Evolutionary conservation across 2,329 filamentous ascomycete species (phyloP).

Genomic region (Pseudogymnoascus pannorum): DNA sequence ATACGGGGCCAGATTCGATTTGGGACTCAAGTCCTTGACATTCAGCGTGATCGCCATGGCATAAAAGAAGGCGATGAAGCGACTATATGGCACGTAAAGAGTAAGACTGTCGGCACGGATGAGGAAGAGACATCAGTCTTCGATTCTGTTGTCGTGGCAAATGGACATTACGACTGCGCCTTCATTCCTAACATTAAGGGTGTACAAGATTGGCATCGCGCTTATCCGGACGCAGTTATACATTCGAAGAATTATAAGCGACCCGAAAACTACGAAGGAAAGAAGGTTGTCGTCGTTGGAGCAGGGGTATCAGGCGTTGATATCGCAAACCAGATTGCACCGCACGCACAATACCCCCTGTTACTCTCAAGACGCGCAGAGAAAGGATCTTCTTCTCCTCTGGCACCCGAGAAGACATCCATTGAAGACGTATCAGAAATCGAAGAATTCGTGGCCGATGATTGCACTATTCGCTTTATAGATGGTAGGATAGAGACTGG

Average conservation of each 20-base stretch:
- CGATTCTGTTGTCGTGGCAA: conserved; percentile 73
- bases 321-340: conserved; percentile 68
- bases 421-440: conserved; percentile 37
- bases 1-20: conserved; percentile 62
- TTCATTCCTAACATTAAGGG: conserved; percentile 57
- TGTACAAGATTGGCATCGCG: conserved; percentile 50
- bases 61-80: conserved; percentile 28
- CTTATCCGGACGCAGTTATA: conserved; percentile 53
- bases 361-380: conserved; percentile 22
- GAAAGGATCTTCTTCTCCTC: conserved; percentile 31
- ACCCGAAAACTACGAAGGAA: conserved; percentile 52
- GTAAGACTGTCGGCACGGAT: conserved; percentile 21
- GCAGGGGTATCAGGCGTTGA: conserved; percentile 80
- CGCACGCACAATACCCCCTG: conserved; percentile 46
- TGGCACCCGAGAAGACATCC: conserved; percentile 18
- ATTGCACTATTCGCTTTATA: conserved; percentile 57
- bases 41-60: conserved; percentile 31
- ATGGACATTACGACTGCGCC: conserved; percentile 66
- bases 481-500: conserved; percentile 57
- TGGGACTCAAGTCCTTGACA: conserved; percentile 59
- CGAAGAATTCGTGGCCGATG: conserved; percentile 44
- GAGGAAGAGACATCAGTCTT: conserved; percentile 18
- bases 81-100: conserved; percentile 12
- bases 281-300: conserved; percentile 77
- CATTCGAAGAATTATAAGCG: conserved; percentile 77